These are phyloP conservation scores for Candida boleticola DNA, from an alignment of 805 yeast genomes.

Conservation along the genomic window DNA sequence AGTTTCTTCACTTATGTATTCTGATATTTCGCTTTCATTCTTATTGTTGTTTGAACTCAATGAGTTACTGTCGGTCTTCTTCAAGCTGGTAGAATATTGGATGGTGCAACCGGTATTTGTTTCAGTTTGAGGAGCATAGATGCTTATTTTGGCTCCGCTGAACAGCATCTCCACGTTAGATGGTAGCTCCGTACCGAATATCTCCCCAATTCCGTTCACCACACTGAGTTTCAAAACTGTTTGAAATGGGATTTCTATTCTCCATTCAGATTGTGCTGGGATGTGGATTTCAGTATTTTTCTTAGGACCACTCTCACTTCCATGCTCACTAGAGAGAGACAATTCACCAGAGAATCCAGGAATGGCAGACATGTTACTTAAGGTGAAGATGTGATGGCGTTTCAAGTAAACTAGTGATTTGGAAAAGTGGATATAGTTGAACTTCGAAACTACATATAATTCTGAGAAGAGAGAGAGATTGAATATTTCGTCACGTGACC, in stretches of 20 bases:
- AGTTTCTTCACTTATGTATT: conserved; percentile 71
- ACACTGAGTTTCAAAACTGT: conserved; percentile 51
- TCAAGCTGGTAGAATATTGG: conserved; percentile 36
- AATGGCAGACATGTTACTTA: conserved; percentile 12
- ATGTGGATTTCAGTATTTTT: conserved; percentile 20
- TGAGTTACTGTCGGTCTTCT: neutral
- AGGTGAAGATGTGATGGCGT: too few species aligned
- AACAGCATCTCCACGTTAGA: conserved; percentile 50
- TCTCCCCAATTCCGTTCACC: conserved; percentile 74
- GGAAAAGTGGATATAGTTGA: neutral
- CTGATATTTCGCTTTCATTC: conserved; percentile 39
- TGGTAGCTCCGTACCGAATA: conserved; percentile 91
- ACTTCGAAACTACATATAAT: too few species aligned
- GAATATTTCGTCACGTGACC: too few species aligned
- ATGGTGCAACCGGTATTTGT: conserved; percentile 52
- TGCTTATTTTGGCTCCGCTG: conserved; percentile 36
- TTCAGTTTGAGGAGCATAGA: conserved; percentile 46
- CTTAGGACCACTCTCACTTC: conserved; percentile 1
- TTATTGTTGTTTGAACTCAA: conserved; percentile 27
- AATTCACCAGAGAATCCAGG: conserved; percentile 12
- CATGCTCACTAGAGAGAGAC: neutral
- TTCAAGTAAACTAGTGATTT: too few species aligned
- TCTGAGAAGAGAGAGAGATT: too few species aligned
- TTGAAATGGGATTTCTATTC: conserved; percentile 63
- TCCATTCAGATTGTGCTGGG: conserved; percentile 63